Evolutionary conservation across 305 asterid genomes (phyloP), one percentile per base, ranked within the genome.

Genomic region (Fraxinus latifolia): DNA sequence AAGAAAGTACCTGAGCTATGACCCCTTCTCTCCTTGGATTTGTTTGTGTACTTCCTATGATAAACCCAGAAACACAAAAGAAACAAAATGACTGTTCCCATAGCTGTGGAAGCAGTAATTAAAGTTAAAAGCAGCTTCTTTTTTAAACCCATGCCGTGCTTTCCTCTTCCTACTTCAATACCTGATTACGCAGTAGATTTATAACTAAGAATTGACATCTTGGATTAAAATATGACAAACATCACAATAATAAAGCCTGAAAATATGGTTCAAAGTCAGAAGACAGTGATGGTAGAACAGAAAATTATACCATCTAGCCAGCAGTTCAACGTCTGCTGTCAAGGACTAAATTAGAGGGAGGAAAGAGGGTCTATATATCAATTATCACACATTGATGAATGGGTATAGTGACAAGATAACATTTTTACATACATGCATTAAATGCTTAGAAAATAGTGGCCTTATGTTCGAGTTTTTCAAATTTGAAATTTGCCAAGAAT

Each of bases 61-160:
- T 78, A 84, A 80, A 88, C 71, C 88, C 89, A 90, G 76, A 87
- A 77, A 67, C 81, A 80, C 36, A 86, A 79, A 76, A 89, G 17
- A 37, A 85, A 80, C 72, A 89, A 82, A 44, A 87, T 58, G 58
- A 88, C 68, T 32, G 85, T 60, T 80, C 85, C 91, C 37, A 87
- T 34, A 81, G 88, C 86, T 70, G 87, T 19, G 39, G 91, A 87
- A 65, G 92, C 91, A 79, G 84, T 83, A 65, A 83, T 44, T 4
- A 89, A 82, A 14, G 92, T 82, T 65, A 83, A 68, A 68, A 87
- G 32, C 87, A 92, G 74, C 82, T 87, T 91, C 36, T 82, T 62
- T 21, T 83, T 87, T 5, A 89, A 86, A 80, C 36, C 83, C 85
- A 81, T 80, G 8, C 72, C 84, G 58, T 84, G 83, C 21, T 82